Evolutionary conservation across 371 early-diverging fungal genomes (phyloP), one percentile per base, ranked within the genome.

Genomic region (Mucor velutinosus): DNA sequence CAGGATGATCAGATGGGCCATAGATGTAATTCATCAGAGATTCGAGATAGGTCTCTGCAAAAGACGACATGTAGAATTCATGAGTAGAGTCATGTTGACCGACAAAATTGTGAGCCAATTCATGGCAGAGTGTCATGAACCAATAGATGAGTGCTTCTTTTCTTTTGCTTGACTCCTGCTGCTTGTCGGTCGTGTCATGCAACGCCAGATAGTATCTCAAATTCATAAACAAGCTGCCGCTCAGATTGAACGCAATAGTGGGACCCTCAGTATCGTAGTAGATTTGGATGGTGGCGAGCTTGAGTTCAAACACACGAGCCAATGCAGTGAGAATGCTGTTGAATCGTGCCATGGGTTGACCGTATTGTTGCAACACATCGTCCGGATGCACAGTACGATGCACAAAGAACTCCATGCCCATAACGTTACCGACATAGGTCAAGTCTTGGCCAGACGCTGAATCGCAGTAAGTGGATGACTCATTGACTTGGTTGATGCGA

Each of bases 111-210:
- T 96, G 97, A 4, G 92, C 95, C 64, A 96, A 73, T 76, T 95
- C 97, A 73, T 96, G 97, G 67, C 93, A 92, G n/a, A 87, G 73
- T 2, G 89, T 91, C 88, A 95, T 89, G 73, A 92, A 96, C 96
- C 95, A 94, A 71, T 92, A 94, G 58, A 89, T 90, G 65, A 86
- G 64, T 0, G 85, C 83, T 32, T 91, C 90, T 21, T 79, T 78
- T 4, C 71, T 65, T 53, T 86, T 83, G 41, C 61, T 58, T 33
- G 45, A 62, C 51, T 66, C 59, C 33, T 69, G 71, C 0, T 69
- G 58, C 1, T n/a, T 23, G 2, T 60, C 19, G 1, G 25, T 21
- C 0, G 65, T 33, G 56, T 86, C 87, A 64, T 93, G 93, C 59
- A 94, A 71, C 0, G 85, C 88, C 8, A 91, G 73, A 76, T 90